Evolutionary conservation across 306 rosid species (phyloP), one percentile per base, ranked within the genome.

Genomic region (Argentina anserina): DNA sequence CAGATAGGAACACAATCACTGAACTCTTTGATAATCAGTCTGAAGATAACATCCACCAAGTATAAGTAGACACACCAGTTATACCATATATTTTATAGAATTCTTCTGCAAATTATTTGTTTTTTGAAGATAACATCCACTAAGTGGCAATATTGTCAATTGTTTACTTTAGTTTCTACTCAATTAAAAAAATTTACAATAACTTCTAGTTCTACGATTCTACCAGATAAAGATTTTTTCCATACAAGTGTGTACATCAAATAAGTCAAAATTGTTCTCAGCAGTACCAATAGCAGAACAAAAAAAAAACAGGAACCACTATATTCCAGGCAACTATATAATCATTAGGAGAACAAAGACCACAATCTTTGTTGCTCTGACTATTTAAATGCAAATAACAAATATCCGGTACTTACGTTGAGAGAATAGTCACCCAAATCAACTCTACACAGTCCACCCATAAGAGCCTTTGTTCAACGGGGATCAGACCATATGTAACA

Each of bases 361-460:
- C 23, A 14, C 39, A 69, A 28, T 47, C 75, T 71, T 71, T 69
- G 61, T 47, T 14, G 34, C 53, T 46, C 33, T 26, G 42, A 26
- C 49, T 3, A 3, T 34, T 82, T 13, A 39, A 70, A 14, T 76
- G 60, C 73, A 76, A 68, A 33, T 43, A 75, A 65, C 52, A 37
- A 17, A 68, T 56, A 83, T 67, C 63, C 28, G 69, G 76, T 71
- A 67, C 90, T 56, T 82, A 94, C 96, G 97, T 94, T 56, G 99
- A 94, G 42, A 94, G 99, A 79, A 94, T 91, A 67, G 99, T 94
- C 80, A 94, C 96, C 97, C 99, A 94, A 65, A 94, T 70, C 61
- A 91, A 90, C 87, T 94, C 98, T 26, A 94, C 82, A 66, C 89
- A 89, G 60, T 94, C 97, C 81, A 94, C 96, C 97, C 98, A 94